Evolutionary conservation across 2,329 filamentous ascomycete genomes (phyloP), one percentile per base, ranked within the genome.

Genomic region (Curvularia lunata): DNA sequence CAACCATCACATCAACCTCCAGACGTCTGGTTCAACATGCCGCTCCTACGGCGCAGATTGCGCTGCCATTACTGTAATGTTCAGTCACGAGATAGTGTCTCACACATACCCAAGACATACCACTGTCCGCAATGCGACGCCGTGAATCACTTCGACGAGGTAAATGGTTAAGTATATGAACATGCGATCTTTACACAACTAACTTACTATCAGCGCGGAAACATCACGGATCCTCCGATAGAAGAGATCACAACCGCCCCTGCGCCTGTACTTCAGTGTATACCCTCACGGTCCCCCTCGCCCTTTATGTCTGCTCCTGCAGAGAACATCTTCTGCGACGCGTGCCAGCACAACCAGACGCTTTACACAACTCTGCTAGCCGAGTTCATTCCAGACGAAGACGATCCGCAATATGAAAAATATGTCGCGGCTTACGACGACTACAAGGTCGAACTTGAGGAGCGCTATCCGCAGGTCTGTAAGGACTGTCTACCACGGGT

Each of bases 391-490:
- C 88, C 89, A 0, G 79, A 85, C 21, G 78, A 83, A 42, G 79
- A 82, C 23, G 85, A 94, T 64, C 87, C 90, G 0, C 83, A 89
- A 51, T 92, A 93, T 73, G 80, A 79, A 3, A 82, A 86, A 59
- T 88, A 88, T 62, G 89, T 92, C 74, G 83, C 83, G 53, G 84
- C 85, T 48, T 89, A 91, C 67, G 88, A 88, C 63, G 82, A 83
- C 34, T 96, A 90, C 74, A 88, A 88, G 60, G 83, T 82, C 60
- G 83, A 88, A 50, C 82, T 97, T 18, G 93, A 97, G 78, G 82
- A 86, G 68, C 85, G 90, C 48, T 98, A 97, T 72, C 95, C 95
- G 0, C 92, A 95, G 71, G 89, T 97, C 57, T 99, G 95, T 79
- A 84, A 84, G 61, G 82, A 86, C 45, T 99, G 95, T 76, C 89